A percentile compares a stretch with the other conserved stretches of the same genome.
These are phyloP conservation scores for Linum lewisii DNA, from an alignment of 345 rosid genomes.

Conservation along the genomic window DNA sequence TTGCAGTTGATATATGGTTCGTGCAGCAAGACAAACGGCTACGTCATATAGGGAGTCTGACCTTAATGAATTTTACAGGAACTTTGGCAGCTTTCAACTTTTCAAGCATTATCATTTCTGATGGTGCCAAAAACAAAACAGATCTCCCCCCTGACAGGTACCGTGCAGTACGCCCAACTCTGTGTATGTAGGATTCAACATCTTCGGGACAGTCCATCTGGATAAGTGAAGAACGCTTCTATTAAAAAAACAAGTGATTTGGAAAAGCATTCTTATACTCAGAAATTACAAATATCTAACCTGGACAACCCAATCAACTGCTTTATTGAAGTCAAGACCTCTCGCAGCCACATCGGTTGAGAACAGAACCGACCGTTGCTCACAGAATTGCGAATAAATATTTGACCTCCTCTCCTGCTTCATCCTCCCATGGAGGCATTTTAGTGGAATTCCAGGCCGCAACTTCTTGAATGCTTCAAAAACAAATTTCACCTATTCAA, in stretches of 20 bases:
- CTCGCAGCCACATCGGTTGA: conserved; percentile 89
- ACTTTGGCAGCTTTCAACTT: conserved; percentile 65
- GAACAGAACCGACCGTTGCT: conserved; percentile 72
- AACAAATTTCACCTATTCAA: conserved; percentile 73
- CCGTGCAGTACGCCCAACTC: conserved; percentile 98
- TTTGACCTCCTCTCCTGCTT: conserved; percentile 77
- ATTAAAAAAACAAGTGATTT: conserved; percentile 12
- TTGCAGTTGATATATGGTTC: conserved; percentile 7
- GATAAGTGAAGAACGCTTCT: conserved; percentile 7
- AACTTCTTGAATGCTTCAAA: conserved; percentile 88
- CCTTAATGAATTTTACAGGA: conserved; percentile 69
- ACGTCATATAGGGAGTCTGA: conserved; percentile 13
- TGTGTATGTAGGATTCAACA: conserved; percentile 83
- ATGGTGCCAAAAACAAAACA: conserved; percentile 69
- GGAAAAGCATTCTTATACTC: background rate
- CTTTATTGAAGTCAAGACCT: conserved; percentile 92
- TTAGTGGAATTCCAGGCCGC: conserved; percentile 91
- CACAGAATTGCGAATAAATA: conserved; percentile 76
- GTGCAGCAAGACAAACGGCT: background rate
- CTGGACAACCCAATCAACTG: conserved; percentile 98
- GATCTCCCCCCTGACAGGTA: conserved; percentile 66
- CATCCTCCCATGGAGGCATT: conserved; percentile 95
- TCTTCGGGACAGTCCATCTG: conserved; percentile 97
- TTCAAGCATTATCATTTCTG: conserved; percentile 89
- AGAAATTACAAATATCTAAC: conserved; percentile 26